Evolutionary conservation across 257 asterid species (phyloP), one percentile per base, ranked within the genome.

Genomic region (Plantago elongata): DNA sequence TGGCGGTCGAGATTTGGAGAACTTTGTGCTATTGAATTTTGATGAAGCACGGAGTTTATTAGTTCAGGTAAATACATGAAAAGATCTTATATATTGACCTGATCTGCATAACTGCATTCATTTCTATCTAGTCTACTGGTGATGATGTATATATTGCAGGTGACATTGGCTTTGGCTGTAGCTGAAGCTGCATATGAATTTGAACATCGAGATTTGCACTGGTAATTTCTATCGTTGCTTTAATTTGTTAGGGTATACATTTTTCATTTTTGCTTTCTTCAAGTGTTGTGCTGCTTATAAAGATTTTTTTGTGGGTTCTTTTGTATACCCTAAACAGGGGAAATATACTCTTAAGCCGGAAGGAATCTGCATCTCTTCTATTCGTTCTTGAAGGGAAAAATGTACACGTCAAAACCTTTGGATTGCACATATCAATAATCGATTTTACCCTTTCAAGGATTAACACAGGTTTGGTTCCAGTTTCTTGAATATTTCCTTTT

Each of bases 401-500:
- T 61, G 8, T 89, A 9, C 75, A 74, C 27, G 83, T 89, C 62
- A 80, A 70, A 72, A 89, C 84, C 57, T 87, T 77, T 77, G 99
- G 99, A 69, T 74, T 93, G 79, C 34, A 68, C 60, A 69, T 79
- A 58, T 87, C 99, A 42, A 84, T 93, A 49, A 89, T 93, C 60
- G 99, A 93, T 74, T 93, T 93, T 75, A 93, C 97, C 54, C 94
- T 93, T 62, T 89, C 99, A 51, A 80, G 99, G 81, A 84, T 93
- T 9, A 89, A 89, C 68, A 86, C 97, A 71, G 99, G 99, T 89
- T 48, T 61, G 50, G n/a, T 3, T 60, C 50, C 54, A 5, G 64
- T 45, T 55, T 45, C 57, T 59, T 59, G 17, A 11, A 63, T 59
- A 57, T 74, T 54, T 8, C 40, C 62, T 5, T 13, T 57, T 22